Percentiles rank a stretch among this genome's conserved stretches.
Conservation (phyloP, 169 alveolate genomes). For the Plasmodium adleri region DNA sequence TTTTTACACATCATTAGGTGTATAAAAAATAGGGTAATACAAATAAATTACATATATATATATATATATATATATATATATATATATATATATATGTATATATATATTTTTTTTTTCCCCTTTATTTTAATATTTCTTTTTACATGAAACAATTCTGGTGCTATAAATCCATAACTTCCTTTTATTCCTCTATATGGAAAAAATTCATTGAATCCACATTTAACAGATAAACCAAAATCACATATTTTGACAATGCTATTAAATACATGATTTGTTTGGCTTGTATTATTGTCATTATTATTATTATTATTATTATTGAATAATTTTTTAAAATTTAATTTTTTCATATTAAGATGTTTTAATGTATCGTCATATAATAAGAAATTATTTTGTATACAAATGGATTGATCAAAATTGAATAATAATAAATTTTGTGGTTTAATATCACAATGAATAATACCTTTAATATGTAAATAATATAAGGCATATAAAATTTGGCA, state of each 20-base stretch:
- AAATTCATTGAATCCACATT: slow-evolving; percentile 49
- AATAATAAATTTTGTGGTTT: slow-evolving; percentile 85
- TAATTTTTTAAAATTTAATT: slow-evolving; percentile 39
- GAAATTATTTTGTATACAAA: neutral
- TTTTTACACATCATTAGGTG: neutral
- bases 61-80: too few relatives aligned
- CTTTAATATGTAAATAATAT: slow-evolving; percentile 82
- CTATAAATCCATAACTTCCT: slow-evolving; percentile 80
- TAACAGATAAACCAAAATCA: slow-evolving; percentile 74
- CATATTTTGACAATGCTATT: slow-evolving; percentile 42
- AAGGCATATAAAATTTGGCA: slow-evolving; percentile 82
- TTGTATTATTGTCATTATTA: slow-evolving; percentile 11
- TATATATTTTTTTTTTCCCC: neutral
- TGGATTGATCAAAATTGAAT: slow-evolving; percentile 66
- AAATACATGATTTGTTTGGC: slow-evolving; percentile 14
- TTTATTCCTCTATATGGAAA: slow-evolving; percentile 72
- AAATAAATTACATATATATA: neutral
- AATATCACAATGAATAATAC: slow-evolving; percentile 79
- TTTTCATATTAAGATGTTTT: neutral
- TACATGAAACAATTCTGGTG: slow-evolving; percentile 81
- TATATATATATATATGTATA: too few relatives aligned
- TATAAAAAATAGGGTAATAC: neutral
- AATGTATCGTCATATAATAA: neutral
- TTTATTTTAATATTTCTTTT: neutral
- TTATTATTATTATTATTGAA: neutral